phyloP scores from a whole-genome alignment of 2,329 filamentous ascomycete species.

The Fusarium sp. region DNA sequence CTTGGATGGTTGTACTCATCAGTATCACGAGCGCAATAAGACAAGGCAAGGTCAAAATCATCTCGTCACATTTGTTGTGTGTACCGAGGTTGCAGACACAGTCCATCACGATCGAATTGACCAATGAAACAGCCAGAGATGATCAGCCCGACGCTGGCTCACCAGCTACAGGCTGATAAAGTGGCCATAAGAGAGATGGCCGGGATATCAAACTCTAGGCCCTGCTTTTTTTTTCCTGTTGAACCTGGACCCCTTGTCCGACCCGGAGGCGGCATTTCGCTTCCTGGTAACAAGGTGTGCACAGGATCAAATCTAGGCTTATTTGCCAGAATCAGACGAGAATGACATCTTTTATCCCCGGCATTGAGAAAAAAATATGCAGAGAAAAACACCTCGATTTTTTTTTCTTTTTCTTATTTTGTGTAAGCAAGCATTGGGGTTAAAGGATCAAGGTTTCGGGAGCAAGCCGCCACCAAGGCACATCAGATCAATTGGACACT shows the following conservation, averaged over 20 bases:
- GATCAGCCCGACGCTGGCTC: constrained; percentile 28
- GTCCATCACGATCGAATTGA: constrained; percentile 21
- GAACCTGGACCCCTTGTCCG: constrained; percentile 5
- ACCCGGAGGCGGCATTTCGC: constrained; percentile 19
- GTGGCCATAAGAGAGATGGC: not conserved
- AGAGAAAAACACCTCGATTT: not conserved
- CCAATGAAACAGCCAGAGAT: constrained; percentile 31
- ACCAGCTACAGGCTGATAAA: constrained; percentile 9
- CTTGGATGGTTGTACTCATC: not conserved
- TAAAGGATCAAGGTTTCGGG: constrained; percentile 28
- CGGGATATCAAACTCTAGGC: constrained; percentile 13
- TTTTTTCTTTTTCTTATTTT: not conserved
- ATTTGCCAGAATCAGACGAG: constrained; percentile 15
- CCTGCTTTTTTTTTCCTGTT: not conserved
- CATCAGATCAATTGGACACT: constrained; percentile 13
- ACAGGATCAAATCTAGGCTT: not conserved
- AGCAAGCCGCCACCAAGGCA: constrained; percentile 33
- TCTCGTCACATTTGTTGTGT: constrained; percentile 20
- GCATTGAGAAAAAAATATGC: not conserved
- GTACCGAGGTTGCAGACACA: constrained; percentile 31
- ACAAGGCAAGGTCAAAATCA: constrained; percentile 19
- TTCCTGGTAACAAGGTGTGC: not conserved
- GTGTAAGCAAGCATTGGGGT: not conserved
- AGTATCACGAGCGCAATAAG: not conserved
- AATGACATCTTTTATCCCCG: constrained; percentile 13